Evolutionary conservation across 805 yeast genomes (phyloP).

Genomic region (Candida anglica): DNA sequence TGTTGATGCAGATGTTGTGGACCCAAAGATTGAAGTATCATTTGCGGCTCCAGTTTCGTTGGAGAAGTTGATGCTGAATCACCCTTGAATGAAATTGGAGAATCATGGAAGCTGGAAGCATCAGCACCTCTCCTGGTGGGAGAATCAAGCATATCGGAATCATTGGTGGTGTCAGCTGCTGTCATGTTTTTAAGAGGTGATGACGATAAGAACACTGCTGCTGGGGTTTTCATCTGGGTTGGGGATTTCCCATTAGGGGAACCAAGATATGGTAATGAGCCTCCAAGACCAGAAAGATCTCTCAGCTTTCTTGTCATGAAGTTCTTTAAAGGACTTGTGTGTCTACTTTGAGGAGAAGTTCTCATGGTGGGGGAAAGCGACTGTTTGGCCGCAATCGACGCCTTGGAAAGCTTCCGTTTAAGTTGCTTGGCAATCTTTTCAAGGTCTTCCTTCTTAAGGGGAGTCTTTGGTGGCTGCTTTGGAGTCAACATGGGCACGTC

Average conservation of each 20-base stretch:
- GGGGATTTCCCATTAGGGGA: constrained; percentile 39
- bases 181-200: constrained; percentile 29
- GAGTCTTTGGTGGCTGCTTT: constrained; percentile 23
- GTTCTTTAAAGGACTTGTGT: constrained; percentile 10
- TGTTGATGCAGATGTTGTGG: no score
- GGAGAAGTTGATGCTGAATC: constrained; percentile 6
- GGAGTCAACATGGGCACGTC: constrained; percentile 1
- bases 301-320: constrained; percentile 3
- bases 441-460: constrained; percentile 40
- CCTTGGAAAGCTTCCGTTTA: constrained; percentile 37
- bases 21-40: constrained; percentile 29
- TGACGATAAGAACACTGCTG: constrained; percentile 29
- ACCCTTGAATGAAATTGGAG: constrained; percentile 1
- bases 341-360: neutral
- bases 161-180: constrained; percentile 8
- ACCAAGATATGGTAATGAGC: no score
- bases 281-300: neutral
- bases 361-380: constrained; percentile 16
- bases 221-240: constrained; percentile 33
- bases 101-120: neutral
- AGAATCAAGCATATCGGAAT: constrained; percentile 18
- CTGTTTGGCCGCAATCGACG: constrained; percentile 42
- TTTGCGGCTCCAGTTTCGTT: constrained; percentile 13
- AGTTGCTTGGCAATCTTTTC: constrained; percentile 42
- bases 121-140: constrained; percentile 25